Evolutionary conservation across 495 filamentous ascomycete genomes (phyloP).

Genomic region (Podospora pseudocomata): DNA sequence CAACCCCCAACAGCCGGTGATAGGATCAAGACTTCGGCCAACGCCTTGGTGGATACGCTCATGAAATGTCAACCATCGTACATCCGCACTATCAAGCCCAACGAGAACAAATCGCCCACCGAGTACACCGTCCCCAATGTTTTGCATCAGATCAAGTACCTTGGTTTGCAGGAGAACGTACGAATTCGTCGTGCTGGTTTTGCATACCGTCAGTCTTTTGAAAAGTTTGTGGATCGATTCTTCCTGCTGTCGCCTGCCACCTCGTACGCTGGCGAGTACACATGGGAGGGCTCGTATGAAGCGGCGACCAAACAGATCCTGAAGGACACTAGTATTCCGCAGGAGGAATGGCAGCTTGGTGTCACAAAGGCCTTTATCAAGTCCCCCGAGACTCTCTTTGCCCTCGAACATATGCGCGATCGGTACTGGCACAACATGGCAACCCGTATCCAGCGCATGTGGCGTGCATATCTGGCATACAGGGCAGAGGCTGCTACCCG

Average conservation of each 20-base stretch:
- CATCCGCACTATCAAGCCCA: constrained; percentile 98
- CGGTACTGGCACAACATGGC: constrained; percentile 99
- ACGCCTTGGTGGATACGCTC: constrained; percentile 88
- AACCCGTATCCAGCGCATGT: constrained; percentile 92
- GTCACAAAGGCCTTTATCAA: constrained; percentile 98
- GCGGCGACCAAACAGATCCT: constrained; percentile 90
- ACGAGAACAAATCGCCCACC: constrained; percentile 92
- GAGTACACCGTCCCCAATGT: constrained; percentile 93
- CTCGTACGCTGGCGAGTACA: constrained; percentile 95
- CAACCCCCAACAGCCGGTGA: constrained; percentile 93
- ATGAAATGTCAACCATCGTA: constrained; percentile 98
- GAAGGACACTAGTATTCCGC: constrained; percentile 90
- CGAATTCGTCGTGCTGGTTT: constrained; percentile 95
- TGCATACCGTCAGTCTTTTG: constrained; percentile 95
- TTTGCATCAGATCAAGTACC: constrained; percentile 98
- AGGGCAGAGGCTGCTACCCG: constrained; percentile 86
- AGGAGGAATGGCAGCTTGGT: constrained; percentile 96
- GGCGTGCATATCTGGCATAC: constrained; percentile 93
- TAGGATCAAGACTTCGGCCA: constrained; percentile 94
- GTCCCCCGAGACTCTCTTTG: constrained; percentile 95
- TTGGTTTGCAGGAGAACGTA: constrained; percentile 98
- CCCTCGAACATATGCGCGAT: constrained; percentile 95
- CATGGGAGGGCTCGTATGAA: constrained; percentile 82
- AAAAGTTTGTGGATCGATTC: constrained; percentile 98
- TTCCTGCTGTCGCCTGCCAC: constrained; percentile 92